Conservation (phyloP, 2,329 filamentous ascomycete species). For the Xylariales sp. region DNA sequence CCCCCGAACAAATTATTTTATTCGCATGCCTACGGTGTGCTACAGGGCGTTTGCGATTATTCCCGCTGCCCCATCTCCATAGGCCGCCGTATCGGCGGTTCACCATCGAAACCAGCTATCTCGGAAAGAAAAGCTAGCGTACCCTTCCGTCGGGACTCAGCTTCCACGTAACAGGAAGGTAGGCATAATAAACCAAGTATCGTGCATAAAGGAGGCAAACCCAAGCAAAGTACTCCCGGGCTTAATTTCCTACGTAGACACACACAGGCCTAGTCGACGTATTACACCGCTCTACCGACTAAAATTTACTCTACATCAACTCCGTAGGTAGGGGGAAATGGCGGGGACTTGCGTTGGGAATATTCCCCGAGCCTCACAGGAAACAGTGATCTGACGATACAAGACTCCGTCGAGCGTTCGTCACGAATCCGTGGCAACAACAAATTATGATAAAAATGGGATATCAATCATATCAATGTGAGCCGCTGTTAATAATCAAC, state of each 20-base stretch:
- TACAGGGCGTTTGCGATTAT: background rate
- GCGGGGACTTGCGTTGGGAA: constrained; percentile 11
- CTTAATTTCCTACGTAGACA: background rate
- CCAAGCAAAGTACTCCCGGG: background rate
- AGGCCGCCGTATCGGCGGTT: background rate
- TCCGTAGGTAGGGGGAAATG: constrained; percentile 15
- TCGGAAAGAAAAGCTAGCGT: background rate
- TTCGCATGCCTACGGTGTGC: constrained; percentile 1
- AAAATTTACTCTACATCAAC: background rate
- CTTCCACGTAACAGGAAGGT: constrained; percentile 28
- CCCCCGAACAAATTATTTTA: background rate
- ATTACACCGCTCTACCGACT: constrained; percentile 19
- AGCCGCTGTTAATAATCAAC: background rate
- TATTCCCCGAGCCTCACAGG: constrained; percentile 22
- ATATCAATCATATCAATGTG: background rate
- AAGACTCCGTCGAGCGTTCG: too few species aligned
- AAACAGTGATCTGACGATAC: background rate
- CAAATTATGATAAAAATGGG: background rate
- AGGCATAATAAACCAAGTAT: background rate
- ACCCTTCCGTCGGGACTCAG: constrained; percentile 15
- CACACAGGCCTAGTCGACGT: background rate
- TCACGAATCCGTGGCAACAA: background rate
- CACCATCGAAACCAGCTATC: background rate
- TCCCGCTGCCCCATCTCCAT: background rate
- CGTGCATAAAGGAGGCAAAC: constrained; percentile 8